Evolutionary conservation across 1,284 basidiomycete genomes (phyloP).

Genomic region (Naganishia cerealis): DNA sequence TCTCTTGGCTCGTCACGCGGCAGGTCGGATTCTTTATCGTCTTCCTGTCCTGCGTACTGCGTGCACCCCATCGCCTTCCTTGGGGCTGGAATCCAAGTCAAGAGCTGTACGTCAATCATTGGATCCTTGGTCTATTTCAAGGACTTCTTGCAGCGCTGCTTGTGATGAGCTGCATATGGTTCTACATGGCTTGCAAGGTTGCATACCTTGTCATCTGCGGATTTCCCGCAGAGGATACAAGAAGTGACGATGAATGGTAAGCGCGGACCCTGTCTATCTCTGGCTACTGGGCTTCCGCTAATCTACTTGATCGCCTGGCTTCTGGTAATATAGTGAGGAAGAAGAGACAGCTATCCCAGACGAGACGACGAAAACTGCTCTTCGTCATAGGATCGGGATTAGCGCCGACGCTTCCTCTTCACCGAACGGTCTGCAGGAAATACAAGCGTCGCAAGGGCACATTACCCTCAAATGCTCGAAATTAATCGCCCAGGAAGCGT

Average conservation of each 20-base stretch:
- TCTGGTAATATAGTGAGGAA: background rate
- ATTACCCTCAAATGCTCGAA: background rate
- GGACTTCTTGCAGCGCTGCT: conserved; percentile 61
- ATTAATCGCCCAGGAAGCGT: background rate
- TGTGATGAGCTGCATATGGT: conserved; percentile 79
- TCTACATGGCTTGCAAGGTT: conserved; percentile 76
- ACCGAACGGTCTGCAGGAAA: background rate
- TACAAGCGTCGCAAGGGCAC: background rate
- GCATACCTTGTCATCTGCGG: conserved; percentile 77
- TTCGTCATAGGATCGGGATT: background rate
- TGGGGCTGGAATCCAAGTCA: conserved; percentile 64
- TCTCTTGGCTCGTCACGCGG: conserved; percentile 85
- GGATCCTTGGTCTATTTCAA: conserved; percentile 60
- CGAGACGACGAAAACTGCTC: background rate
- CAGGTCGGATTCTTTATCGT: conserved; percentile 74
- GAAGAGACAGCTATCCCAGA: background rate
- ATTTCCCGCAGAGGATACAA: conserved; percentile 74
- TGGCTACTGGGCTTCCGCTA: too few species aligned
- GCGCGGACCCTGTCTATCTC: background rate
- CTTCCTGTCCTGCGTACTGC: conserved; percentile 64
- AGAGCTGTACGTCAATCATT: conserved; percentile 62
- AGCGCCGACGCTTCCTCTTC: background rate
- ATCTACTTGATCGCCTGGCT: background rate
- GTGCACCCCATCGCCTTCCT: conserved; percentile 59
- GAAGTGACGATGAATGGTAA: conserved; percentile 74